These are phyloP conservation scores for Eucalyptus cloeziana DNA, from an alignment of 345 rosid genomes.

Conservation along the genomic window DNA sequence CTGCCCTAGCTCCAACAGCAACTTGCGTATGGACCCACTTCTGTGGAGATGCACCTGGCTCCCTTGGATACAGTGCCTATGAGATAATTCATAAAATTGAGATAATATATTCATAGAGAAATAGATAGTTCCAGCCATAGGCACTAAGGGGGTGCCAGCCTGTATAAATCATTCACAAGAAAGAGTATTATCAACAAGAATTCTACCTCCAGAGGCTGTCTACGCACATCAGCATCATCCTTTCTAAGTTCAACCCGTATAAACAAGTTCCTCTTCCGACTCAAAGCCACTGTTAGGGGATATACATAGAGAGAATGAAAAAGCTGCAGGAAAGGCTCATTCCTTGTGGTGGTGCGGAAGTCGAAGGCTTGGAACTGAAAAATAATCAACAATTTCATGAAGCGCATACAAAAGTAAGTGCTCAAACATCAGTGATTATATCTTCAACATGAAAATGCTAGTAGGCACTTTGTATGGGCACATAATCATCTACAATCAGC, in stretches of 20 bases:
- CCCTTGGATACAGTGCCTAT: constrained; percentile 86
- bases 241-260: constrained; percentile 85
- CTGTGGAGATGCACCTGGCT: constrained; percentile 57
- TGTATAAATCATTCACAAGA: neutral
- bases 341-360: constrained; percentile 85
- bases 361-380: constrained; percentile 88
- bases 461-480: neutral
- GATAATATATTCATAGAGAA: neutral
- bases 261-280: constrained; percentile 88
- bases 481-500: neutral
- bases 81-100: neutral
- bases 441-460: neutral
- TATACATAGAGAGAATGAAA: constrained; percentile 93
- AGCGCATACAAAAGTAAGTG: neutral
- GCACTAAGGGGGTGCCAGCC: neutral
- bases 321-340: constrained; percentile 95
- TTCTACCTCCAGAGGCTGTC: constrained; percentile 86
- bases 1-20: constrained; percentile 75
- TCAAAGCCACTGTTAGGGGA: constrained; percentile 76
- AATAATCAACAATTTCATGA: neutral
- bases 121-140: neutral
- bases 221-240: constrained; percentile 85
- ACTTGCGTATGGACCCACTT: constrained; percentile 93
- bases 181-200: neutral
- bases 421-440: neutral